Base-by-base conservation (phyloP, 2,329 filamentous ascomycete species). In the Didymella segeticola region DNA sequence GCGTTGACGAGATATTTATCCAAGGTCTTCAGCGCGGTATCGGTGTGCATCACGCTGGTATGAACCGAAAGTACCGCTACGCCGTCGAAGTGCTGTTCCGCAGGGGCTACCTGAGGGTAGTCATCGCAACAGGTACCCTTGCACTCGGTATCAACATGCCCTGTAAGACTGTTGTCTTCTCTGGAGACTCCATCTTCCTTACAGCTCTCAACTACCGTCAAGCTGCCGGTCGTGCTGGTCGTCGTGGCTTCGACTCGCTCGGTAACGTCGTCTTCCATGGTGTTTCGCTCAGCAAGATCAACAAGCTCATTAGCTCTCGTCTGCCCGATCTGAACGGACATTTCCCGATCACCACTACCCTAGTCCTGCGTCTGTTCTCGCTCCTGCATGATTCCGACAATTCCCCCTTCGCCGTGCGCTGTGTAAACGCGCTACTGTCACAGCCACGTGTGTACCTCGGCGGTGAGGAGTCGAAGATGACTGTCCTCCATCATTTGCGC, bases 221-320 rank as follows among this genome's bases (percentile, higher is more conserved):
- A 70, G 88, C 85, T 7, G 85, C 89, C 51, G 89, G 90, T 73
- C 86, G 89, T 79, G 88, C 90, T 26, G 90, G 90, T 61, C 86
- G 90, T 72, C 84, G 90, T 76, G 90, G 90, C 1, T 93, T 93
- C 58, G 90, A 93, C 68, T 77, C 91, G 19, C 82, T 93, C 1
- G 90, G 90, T 51, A 93, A 93, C 64, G 87, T 93, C 1, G 87
- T 93, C 2, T 93, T 93, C 72, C 86, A 89, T 57, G 83, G 83
- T 1, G 80, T 93, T 14, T 76, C 82, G 0, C 70, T 76, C 7
- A 77, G 82, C 36, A 87, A 90, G 61, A 83, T 86, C 1, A 82
- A 83, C 56, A 84, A 89, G 45, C 81, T 93, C 45, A 83, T 93
- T 66, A 90, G 88, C 52, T 90, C 89, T 0, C 80, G 86, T 12